phyloP scores from a whole-genome alignment of 345 rosid species.

The Trapa bicornis region DNA sequence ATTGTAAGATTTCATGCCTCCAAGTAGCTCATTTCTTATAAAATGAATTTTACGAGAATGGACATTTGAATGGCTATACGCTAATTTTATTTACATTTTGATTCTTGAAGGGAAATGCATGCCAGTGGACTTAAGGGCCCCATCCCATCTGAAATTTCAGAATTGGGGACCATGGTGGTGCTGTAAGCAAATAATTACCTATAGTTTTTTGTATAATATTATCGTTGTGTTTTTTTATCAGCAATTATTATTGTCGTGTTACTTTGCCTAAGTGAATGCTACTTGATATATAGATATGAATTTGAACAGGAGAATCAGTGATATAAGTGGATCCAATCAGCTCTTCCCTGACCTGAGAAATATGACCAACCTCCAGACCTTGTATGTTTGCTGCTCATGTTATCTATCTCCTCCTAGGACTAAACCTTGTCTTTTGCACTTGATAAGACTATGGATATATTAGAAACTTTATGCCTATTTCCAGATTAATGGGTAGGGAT shows the following conservation, averaged over 20 bases:
- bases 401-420: too few relatives aligned
- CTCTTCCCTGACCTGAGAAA: slow-evolving; percentile 22
- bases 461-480: too few relatives aligned
- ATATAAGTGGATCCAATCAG: slow-evolving; percentile 24
- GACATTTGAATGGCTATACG: background rate
- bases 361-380: slow-evolving; percentile 17
- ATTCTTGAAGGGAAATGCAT: slow-evolving; percentile 38
- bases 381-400: slow-evolving; percentile 20
- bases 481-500: too few relatives aligned
- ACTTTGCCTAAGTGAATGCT: background rate
- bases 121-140: slow-evolving; percentile 49
- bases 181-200: slow-evolving; percentile 26
- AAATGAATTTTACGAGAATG: background rate
- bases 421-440: too few relatives aligned
- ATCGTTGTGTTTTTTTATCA: too few relatives aligned
- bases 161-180: slow-evolving; percentile 14
- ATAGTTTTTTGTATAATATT: too few relatives aligned
- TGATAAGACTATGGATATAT: too few relatives aligned
- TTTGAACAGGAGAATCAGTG: slow-evolving; percentile 37
- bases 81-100: background rate
- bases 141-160: slow-evolving; percentile 28
- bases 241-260: background rate
- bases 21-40: background rate
- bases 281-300: background rate
- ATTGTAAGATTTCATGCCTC: slow-evolving; percentile 33